Evolutionary conservation across 352 stramenopile genomes (phyloP).

Genomic region (Thraustochytrium sp.): DNA sequence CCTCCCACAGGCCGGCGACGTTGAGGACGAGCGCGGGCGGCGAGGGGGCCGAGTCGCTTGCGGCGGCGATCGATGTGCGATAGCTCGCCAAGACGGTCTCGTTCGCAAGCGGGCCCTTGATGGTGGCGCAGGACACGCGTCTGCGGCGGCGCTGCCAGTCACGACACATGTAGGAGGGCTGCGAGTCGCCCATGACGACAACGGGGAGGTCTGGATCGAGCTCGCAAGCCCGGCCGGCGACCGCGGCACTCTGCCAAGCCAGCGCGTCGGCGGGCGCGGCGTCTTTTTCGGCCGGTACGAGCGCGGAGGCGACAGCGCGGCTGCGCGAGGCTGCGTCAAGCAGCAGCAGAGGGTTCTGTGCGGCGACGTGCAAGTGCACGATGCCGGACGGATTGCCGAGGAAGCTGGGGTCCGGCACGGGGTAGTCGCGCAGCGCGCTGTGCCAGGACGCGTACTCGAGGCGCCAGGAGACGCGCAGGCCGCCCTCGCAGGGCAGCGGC

Average conservation of each 20-base stretch:
- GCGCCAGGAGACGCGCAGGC: neutral
- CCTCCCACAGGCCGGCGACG: neutral
- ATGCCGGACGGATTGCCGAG: neutral
- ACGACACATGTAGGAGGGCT: slow-evolving; percentile 3
- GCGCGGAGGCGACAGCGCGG: neutral
- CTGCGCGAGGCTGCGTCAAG: too few relatives aligned
- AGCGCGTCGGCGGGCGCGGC: neutral
- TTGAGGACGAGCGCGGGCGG: neutral
- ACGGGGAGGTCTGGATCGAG: neutral
- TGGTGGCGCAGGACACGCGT: neutral
- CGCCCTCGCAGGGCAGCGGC: neutral
- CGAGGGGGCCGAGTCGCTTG: neutral
- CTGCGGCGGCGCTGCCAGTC: neutral
- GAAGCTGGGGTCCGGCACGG: neutral
- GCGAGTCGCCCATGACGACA: neutral
- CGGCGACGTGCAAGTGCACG: neutral
- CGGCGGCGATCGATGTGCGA: too few relatives aligned
- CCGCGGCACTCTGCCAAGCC: neutral
- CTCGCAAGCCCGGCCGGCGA: neutral
- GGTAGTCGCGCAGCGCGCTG: neutral
- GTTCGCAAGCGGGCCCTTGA: neutral
- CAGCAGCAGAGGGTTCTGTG: too few relatives aligned
- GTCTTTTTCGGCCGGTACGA: neutral
- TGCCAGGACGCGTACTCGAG: neutral
- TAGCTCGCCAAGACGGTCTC: neutral